Percentiles rank a stretch among this genome's conserved stretches.
Evolutionary conservation across 2,329 filamentous ascomycete genomes (phyloP).

Genomic region (Penicillium sp.): DNA sequence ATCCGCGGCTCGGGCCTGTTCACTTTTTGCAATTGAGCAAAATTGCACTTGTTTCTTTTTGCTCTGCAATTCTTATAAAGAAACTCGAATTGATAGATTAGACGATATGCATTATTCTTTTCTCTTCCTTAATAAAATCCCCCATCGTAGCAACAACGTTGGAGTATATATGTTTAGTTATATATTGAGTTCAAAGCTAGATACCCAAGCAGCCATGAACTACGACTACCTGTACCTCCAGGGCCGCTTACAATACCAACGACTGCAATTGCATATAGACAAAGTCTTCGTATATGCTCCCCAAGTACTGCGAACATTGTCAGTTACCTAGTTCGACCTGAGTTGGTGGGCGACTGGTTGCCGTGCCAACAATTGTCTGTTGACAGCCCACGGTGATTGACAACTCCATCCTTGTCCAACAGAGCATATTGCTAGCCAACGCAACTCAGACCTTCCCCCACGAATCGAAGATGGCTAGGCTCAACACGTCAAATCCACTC

Average conservation of each 20-base stretch:
- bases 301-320: too few relatives aligned
- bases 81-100: too few relatives aligned
- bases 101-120: too few relatives aligned
- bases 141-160: too few relatives aligned
- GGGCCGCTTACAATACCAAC: not conserved
- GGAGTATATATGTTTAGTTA: too few relatives aligned
- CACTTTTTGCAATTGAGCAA: not conserved
- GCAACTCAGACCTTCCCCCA: not conserved
- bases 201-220: too few relatives aligned
- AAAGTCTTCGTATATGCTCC: not conserved
- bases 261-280: not conserved
- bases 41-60: not conserved
- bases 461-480: slow-evolving; percentile 23
- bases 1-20: slow-evolving; percentile 1
- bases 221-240: not conserved
- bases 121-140: too few relatives aligned
- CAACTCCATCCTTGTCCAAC: not conserved
- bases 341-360: slow-evolving; percentile 3
- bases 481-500: slow-evolving; percentile 23
- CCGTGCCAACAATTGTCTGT: slow-evolving; percentile 12
- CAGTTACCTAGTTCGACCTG: not conserved
- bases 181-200: too few relatives aligned
- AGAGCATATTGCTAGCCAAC: not conserved
- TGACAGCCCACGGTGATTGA: not conserved
- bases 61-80: not conserved